Evolutionary conservation across 345 rosid species (phyloP).

Genomic region (Populus deltoides): DNA sequence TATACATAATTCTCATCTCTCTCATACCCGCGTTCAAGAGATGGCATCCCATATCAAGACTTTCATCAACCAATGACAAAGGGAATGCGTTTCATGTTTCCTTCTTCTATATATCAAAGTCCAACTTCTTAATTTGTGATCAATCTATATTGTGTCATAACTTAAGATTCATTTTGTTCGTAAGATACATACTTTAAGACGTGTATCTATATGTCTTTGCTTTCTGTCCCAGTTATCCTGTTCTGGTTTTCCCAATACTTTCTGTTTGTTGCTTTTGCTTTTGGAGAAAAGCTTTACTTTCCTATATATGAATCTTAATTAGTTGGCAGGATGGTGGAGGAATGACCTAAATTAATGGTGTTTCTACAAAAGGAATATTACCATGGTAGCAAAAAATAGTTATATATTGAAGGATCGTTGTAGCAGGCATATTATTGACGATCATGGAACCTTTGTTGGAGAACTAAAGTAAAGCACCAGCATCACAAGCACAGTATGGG

Average conservation of each 20-base stretch:
- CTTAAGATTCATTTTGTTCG: not conserved
- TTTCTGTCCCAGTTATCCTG: not conserved
- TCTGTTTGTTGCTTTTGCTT: not conserved
- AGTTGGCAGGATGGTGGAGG: not conserved
- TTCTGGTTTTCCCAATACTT: not conserved
- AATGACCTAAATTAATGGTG: not conserved
- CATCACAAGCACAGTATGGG: too few relatives aligned
- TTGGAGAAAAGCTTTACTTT: not conserved
- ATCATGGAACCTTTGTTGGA: not conserved
- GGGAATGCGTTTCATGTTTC: not conserved
- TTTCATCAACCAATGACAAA: conserved; percentile 39
- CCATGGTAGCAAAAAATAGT: not conserved
- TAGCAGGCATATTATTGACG: not conserved
- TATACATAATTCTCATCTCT: conserved; percentile 38
- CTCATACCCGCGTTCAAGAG: conserved; percentile 51
- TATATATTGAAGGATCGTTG: not conserved
- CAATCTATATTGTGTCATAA: not conserved
- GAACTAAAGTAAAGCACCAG: not conserved
- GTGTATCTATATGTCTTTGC: not conserved
- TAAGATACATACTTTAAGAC: not conserved
- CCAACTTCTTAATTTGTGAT: not conserved
- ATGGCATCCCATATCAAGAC: conserved; percentile 55
- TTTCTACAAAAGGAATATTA: not conserved
- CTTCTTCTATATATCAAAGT: not conserved
- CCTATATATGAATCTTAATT: not conserved